Percentiles rank a stretch among this genome's conserved stretches.
Evolutionary conservation across 495 filamentous ascomycete species (phyloP).

Genomic region (Tuber borchii): DNA sequence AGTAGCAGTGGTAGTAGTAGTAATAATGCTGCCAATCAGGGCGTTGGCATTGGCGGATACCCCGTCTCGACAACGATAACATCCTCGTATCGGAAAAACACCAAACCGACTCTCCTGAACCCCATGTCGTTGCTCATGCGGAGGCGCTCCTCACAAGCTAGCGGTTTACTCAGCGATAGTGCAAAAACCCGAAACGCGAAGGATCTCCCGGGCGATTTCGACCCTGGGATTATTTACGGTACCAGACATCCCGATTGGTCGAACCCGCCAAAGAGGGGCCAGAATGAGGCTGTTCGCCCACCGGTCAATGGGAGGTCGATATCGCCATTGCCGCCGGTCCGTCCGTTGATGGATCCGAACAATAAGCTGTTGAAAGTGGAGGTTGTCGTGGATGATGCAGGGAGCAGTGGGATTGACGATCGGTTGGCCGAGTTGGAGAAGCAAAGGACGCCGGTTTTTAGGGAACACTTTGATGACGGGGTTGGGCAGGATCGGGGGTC

Average conservation of each 20-base stretch:
- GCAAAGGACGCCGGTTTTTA: constrained; percentile 55
- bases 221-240: constrained; percentile 55
- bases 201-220: constrained; percentile 62
- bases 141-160: constrained; percentile 51
- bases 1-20: constrained; percentile 8
- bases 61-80: constrained; percentile 3
- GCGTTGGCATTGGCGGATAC: not conserved
- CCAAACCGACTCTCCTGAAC: constrained; percentile 62
- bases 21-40: constrained; percentile 3
- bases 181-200: constrained; percentile 40
- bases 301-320: constrained; percentile 23
- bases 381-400: constrained; percentile 17
- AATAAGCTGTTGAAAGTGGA: constrained; percentile 31
- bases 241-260: constrained; percentile 42
- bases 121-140: constrained; percentile 65
- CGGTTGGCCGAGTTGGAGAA: constrained; percentile 6
- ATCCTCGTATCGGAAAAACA: constrained; percentile 44
- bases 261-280: constrained; percentile 27
- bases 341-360: constrained; percentile 12
- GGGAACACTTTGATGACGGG: constrained; percentile 60
- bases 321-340: constrained; percentile 5
- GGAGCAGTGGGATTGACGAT: not conserved
- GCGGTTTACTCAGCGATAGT: constrained; percentile 28
- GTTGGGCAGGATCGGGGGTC: constrained; percentile 15
- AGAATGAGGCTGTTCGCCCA: constrained; percentile 12